Conservation (phyloP, 306 rosid genomes). For the Vigna nakashimae region DNA sequence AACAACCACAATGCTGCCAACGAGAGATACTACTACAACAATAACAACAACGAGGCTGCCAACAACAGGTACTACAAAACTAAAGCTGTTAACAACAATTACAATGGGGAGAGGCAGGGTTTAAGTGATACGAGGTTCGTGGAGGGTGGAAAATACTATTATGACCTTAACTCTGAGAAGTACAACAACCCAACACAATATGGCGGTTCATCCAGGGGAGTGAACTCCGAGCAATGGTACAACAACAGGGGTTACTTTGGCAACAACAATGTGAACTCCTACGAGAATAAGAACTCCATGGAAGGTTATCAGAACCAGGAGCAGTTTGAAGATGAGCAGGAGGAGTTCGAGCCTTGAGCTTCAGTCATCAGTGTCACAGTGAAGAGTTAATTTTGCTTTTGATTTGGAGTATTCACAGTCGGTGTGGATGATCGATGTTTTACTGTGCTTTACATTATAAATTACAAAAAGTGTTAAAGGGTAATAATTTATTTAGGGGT, state of each 20-base stretch:
- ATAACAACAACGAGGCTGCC: conserved; percentile 6
- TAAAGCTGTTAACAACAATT: conserved; percentile 33
- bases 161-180: conserved; percentile 53
- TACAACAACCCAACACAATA: conserved; percentile 55
- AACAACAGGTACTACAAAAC: conserved; percentile 29
- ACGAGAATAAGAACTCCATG: conserved; percentile 51
- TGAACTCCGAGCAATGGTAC: conserved; percentile 52
- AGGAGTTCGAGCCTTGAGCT: conserved; percentile 70
- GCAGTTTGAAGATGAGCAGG: conserved; percentile 59
- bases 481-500: conserved; percentile 41
- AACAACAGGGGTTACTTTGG: conserved; percentile 59
- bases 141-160: conserved; percentile 73
- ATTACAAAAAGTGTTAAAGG: conserved; percentile 6
- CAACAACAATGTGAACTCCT: conserved; percentile 53
- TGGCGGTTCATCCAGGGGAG: conserved; percentile 47
- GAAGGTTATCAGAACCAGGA: conserved; percentile 69
- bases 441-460: conserved; percentile 46
- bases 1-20: conserved; percentile 44
- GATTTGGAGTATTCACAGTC: conserved; percentile 9
- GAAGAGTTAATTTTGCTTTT: conserved; percentile 44
- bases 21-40: conserved; percentile 14
- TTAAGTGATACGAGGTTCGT: conserved; percentile 84
- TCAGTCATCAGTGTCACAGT: conserved; percentile 38
- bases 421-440: conserved; percentile 47
- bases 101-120: conserved; percentile 65